A percentile compares a stretch with the other conserved stretches of the same genome.
Evolutionary conservation across 495 filamentous ascomycete species (phyloP).

Genomic region (Podospora sp.): DNA sequence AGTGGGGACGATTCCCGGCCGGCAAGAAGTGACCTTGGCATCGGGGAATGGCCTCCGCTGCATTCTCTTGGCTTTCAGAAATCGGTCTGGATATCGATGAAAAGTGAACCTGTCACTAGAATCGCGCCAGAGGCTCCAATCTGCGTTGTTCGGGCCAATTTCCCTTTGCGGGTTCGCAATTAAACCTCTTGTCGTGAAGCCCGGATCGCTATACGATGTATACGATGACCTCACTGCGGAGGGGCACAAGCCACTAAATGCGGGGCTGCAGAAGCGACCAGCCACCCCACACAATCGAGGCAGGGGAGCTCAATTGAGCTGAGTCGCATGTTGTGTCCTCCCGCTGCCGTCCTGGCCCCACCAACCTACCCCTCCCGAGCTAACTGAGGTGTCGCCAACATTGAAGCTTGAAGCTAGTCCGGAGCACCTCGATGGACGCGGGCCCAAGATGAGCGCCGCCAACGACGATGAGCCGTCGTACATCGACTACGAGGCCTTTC

Average conservation of each 20-base stretch:
- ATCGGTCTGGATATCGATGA: not conserved
- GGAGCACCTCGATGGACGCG: not conserved
- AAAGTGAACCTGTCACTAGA: not conserved
- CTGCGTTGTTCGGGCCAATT: not conserved
- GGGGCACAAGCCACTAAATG: not conserved
- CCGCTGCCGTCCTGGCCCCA: not conserved
- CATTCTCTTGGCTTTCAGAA: not conserved
- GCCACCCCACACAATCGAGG: not conserved
- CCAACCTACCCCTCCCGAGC: not conserved
- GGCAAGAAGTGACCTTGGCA: conserved; percentile 7
- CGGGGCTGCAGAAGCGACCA: conserved; percentile 11
- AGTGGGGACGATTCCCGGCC: not conserved
- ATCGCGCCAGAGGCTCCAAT: not conserved
- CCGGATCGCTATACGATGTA: not conserved
- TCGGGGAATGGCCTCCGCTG: not conserved
- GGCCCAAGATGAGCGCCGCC: conserved; percentile 25
- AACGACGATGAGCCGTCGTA: conserved; percentile 70
- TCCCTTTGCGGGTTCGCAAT: not conserved
- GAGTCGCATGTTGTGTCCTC: not conserved
- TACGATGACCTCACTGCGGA: conserved; percentile 22
- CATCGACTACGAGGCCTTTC: conserved; percentile 93
- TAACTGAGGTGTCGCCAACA: too few species aligned
- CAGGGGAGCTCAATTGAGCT: conserved; percentile 1
- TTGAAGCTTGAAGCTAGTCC: not conserved
- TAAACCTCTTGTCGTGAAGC: not conserved